Percentiles rank a stretch among this genome's conserved stretches.
These are phyloP conservation scores for Solanum corneliomulleri DNA, from an alignment of 257 asterid species.

Conservation along the genomic window DNA sequence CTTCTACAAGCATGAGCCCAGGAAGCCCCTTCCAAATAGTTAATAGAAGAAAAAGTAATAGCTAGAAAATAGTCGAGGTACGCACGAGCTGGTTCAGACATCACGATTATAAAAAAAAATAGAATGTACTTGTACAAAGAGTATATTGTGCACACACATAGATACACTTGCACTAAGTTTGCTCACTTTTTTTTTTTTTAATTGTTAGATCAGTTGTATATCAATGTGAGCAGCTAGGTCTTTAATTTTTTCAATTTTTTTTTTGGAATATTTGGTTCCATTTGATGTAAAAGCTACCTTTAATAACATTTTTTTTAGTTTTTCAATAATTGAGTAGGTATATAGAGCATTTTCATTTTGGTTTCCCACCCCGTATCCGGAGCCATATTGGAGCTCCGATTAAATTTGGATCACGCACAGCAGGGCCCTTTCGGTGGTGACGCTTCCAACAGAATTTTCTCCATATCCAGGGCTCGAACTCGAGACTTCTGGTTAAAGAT, in stretches of 20 bases:
- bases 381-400: too few relatives aligned
- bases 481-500: too few relatives aligned
- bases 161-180: neutral
- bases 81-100: neutral
- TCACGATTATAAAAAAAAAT: neutral
- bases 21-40: constrained; percentile 11
- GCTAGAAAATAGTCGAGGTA: neutral
- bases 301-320: neutral
- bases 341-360: neutral
- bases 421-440: too few relatives aligned
- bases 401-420: too few relatives aligned
- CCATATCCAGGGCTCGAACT: too few relatives aligned
- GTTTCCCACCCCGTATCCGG: too few relatives aligned
- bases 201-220: neutral
- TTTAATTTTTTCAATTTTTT: neutral
- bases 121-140: neutral
- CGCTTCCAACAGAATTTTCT: too few relatives aligned
- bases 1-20: constrained; percentile 22
- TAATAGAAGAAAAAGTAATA: neutral
- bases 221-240: neutral
- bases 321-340: neutral
- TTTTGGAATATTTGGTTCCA: neutral
- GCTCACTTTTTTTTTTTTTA: neutral
- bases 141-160: neutral
- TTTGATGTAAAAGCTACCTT: neutral